These are phyloP conservation scores for Mortierella sp. DNA, from an alignment of 371 early-diverging fungal species.

Conservation along the genomic window DNA sequence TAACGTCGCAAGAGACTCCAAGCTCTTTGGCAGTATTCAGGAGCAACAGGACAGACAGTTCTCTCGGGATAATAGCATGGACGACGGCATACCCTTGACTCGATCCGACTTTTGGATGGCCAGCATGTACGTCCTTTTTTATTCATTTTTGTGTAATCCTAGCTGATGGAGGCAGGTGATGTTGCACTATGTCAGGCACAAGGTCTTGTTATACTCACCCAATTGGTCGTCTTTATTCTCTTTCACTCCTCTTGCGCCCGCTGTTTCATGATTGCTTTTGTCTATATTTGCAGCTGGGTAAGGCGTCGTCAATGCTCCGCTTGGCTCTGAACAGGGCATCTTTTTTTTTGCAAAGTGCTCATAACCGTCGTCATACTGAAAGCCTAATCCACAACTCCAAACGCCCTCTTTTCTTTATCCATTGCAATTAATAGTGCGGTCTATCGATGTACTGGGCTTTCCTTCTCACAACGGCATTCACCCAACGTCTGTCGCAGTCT, in stretches of 20 bases:
- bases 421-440: constrained; percentile 58
- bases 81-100: constrained; percentile 21
- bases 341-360: background rate
- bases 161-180: background rate
- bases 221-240: background rate
- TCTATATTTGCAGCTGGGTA: background rate
- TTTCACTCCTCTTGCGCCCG: background rate
- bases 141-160: background rate
- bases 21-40: constrained; percentile 12
- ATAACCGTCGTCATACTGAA: constrained; percentile 10
- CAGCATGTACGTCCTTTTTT: constrained; percentile 62
- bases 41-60: constrained; percentile 12
- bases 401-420: constrained; percentile 3
- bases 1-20: constrained; percentile 16
- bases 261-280: background rate
- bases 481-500: constrained; percentile 47
- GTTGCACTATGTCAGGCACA: background rate
- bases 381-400: constrained; percentile 21
- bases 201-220: background rate
- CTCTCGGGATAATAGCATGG: constrained; percentile 1
- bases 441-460: constrained; percentile 52
- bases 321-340: background rate
- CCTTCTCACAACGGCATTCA: constrained; percentile 43
- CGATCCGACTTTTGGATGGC: constrained; percentile 69
- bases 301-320: background rate